These are phyloP conservation scores for Xylariaceae sp. DNA, from an alignment of 2,329 filamentous ascomycete genomes.

Conservation along the genomic window DNA sequence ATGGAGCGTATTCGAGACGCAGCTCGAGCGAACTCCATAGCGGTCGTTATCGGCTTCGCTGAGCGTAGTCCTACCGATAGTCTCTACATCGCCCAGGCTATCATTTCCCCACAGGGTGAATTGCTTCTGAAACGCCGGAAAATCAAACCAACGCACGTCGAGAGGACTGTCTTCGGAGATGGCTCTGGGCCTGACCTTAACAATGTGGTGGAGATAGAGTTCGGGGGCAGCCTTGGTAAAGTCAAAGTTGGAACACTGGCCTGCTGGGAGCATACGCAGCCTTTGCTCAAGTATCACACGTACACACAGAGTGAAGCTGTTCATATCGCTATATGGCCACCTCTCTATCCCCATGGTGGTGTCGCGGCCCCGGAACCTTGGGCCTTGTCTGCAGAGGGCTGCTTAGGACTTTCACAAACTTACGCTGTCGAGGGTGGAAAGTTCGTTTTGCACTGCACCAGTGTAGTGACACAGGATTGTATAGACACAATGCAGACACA, in stretches of 20 bases:
- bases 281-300: conserved; percentile 55
- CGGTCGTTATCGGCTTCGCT: conserved; percentile 51
- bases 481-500: conserved; percentile 39
- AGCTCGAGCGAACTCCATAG: conserved; percentile 46
- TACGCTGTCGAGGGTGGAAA: conserved; percentile 63
- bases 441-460: conserved; percentile 60
- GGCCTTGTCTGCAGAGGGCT: conserved; percentile 44
- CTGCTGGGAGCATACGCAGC: conserved; percentile 59
- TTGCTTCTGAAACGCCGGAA: conserved; percentile 51
- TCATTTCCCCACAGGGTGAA: conserved; percentile 50
- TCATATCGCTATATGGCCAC: conserved; percentile 57
- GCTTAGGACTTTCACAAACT: conserved; percentile 53
- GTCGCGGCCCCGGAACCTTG: conserved; percentile 34
- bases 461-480: conserved; percentile 52
- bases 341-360: conserved; percentile 28
- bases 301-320: conserved; percentile 51
- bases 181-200: conserved; percentile 46
- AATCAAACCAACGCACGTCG: conserved; percentile 60
- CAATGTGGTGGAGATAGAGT: conserved; percentile 47
- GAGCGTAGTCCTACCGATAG: conserved; percentile 44
- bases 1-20: conserved; percentile 45
- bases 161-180: conserved; percentile 57
- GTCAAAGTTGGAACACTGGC: conserved; percentile 50
- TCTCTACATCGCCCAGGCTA: conserved; percentile 53
- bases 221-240: conserved; percentile 39